Evolutionary conservation across 345 rosid species (phyloP).

Genomic region (Rhodamnia rubescens): DNA sequence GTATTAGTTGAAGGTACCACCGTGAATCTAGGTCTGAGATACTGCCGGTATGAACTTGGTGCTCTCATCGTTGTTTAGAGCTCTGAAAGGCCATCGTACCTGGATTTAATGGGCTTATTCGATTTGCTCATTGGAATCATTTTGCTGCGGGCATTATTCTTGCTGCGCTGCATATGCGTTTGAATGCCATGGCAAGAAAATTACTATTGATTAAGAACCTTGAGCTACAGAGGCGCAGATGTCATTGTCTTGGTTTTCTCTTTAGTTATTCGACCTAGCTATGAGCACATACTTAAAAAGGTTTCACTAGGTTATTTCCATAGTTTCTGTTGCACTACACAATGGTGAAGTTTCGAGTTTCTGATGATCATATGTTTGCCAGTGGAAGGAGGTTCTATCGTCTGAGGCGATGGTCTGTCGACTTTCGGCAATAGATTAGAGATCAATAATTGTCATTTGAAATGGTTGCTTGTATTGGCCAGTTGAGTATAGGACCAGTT

Average conservation of each 20-base stretch:
- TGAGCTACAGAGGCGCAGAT: background rate
- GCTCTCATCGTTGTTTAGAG: background rate
- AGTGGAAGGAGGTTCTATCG: background rate
- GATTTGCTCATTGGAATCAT: background rate
- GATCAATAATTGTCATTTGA: background rate
- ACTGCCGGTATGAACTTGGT: background rate
- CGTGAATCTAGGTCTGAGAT: background rate
- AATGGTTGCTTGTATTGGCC: background rate
- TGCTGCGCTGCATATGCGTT: background rate
- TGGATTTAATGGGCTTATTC: background rate
- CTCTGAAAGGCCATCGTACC: background rate
- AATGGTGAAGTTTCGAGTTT: background rate
- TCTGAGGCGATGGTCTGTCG: background rate
- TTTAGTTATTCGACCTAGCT: background rate
- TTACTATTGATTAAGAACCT: background rate
- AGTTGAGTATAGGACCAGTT: background rate
- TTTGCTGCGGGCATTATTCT: background rate
- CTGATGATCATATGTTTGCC: background rate
- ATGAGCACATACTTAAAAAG: background rate
- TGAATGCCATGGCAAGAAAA: background rate
- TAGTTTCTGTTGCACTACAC: background rate
- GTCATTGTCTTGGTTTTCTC: background rate
- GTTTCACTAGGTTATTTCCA: background rate
- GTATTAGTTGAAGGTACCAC: background rate
- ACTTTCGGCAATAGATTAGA: background rate